Percentiles rank a stretch among this genome's conserved stretches.
Conservation (phyloP, 805 yeast genomes). For the Wickerhamomyces bisporus region DNA sequence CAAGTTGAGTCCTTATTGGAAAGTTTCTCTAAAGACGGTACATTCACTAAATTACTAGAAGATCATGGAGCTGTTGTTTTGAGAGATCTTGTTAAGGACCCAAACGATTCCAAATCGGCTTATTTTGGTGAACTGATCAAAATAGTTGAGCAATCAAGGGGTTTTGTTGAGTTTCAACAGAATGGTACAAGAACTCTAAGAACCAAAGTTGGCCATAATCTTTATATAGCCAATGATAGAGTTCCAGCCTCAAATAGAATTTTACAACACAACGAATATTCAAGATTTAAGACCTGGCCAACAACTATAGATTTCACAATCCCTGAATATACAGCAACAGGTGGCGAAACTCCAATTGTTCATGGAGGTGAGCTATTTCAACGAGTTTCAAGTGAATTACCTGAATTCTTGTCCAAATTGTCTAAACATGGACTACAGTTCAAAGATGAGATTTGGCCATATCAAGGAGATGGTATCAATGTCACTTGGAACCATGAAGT, state of each 20-base stretch:
- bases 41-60: conserved; percentile 19
- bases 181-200: conserved; percentile 27
- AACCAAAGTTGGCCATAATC: conserved; percentile 18
- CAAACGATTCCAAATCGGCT: conserved; percentile 17
- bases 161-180: conserved; percentile 23
- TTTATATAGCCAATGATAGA: conserved; percentile 29
- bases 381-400: conserved; percentile 13
- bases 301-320: conserved; percentile 23
- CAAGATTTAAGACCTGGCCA: conserved; percentile 27
- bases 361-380: conserved; percentile 30
- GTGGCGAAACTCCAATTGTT: conserved; percentile 31
- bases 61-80: conserved; percentile 28
- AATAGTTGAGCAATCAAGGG: conserved; percentile 21
- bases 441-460: conserved; percentile 25
- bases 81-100: conserved; percentile 15
- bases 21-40: conserved; percentile 19
- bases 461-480: conserved; percentile 7
- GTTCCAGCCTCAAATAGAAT: conserved; percentile 21
- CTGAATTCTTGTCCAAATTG: conserved; percentile 21
- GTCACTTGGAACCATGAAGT: conserved; percentile 26
- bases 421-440: conserved; percentile 23
- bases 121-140: conserved; percentile 18
- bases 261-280: conserved; percentile 31
- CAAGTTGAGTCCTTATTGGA: conserved; percentile 8
- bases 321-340: conserved; percentile 17